A percentile compares a stretch with the other conserved stretches of the same genome.
phyloP scores from a whole-genome alignment of 78 protist species.

The Ministeria vibrans region DNA sequence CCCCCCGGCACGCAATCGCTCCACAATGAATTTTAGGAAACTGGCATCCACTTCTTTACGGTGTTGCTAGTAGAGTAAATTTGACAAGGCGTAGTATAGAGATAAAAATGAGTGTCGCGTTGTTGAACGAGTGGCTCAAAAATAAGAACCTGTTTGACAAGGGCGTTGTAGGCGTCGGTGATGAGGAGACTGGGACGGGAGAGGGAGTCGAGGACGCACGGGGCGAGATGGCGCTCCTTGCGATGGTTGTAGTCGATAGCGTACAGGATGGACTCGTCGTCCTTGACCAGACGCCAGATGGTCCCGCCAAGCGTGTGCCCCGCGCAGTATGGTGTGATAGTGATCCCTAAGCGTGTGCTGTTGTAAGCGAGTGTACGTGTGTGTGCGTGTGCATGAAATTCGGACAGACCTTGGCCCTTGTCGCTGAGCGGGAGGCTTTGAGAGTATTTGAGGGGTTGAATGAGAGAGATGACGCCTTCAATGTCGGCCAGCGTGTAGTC shows the following conservation, averaged over 20 bases:
- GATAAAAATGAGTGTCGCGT: too few species aligned
- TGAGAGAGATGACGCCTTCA: conserved; percentile 22
- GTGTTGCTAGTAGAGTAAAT: too few species aligned
- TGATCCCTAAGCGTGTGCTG: conserved; percentile 6
- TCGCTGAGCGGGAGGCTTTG: conserved; percentile 23
- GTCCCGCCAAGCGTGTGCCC: conserved; percentile 85
- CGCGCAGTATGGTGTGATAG: conserved; percentile 37
- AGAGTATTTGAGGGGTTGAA: conserved; percentile 6
- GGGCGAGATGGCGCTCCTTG: conserved; percentile 67
- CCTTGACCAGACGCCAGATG: conserved; percentile 79
- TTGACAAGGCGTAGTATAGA: too few species aligned
- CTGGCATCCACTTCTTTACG: too few species aligned
- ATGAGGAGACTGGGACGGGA: too few species aligned
- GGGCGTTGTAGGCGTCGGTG: too few species aligned
- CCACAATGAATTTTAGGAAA: too few species aligned
- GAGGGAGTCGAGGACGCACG: conserved; percentile 40
- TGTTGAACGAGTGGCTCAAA: too few species aligned
- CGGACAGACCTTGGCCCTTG: not conserved
- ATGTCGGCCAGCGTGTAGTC: conserved; percentile 39
- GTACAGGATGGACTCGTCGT: conserved; percentile 77
- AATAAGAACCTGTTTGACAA: too few species aligned
- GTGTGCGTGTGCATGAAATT: not conserved
- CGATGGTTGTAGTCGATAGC: conserved; percentile 78
- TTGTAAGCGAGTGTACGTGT: not conserved
- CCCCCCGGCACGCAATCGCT: not conserved